phyloP scores from a whole-genome alignment of 2,329 filamentous ascomycete genomes.

The Exophiala calicioides region DNA sequence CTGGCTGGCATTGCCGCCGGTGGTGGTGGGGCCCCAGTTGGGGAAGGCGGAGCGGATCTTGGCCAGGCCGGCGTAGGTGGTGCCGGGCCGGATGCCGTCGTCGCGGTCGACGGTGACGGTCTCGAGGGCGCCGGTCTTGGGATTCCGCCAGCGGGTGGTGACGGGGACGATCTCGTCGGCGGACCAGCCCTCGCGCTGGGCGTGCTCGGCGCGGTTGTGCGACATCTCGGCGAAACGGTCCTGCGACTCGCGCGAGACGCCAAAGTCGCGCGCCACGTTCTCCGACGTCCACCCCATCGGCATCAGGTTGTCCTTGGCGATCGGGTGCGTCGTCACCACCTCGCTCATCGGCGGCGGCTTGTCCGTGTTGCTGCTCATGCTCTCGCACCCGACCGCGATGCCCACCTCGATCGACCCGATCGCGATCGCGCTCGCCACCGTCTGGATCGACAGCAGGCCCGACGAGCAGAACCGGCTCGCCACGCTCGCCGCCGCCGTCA shows the following conservation, averaged over 20 bases:
- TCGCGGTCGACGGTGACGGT: conserved; percentile 80
- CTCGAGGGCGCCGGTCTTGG: conserved; percentile 82
- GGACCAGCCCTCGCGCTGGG: conserved; percentile 87
- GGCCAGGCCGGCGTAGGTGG: conserved; percentile 79
- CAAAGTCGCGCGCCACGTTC: conserved; percentile 85
- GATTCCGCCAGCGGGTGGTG: conserved; percentile 82
- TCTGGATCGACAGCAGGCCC: conserved; percentile 86
- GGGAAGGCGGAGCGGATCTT: conserved; percentile 91
- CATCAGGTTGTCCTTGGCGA: conserved; percentile 93
- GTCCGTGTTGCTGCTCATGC: conserved; percentile 82
- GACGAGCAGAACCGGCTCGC: conserved; percentile 94
- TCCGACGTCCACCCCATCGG: conserved; percentile 96
- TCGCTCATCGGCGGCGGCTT: conserved; percentile 92
- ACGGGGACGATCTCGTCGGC: conserved; percentile 86
- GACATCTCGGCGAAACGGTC: conserved; percentile 86
- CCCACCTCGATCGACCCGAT: conserved; percentile 92
- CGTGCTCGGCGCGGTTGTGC: conserved; percentile 83
- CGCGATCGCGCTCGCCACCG: conserved; percentile 89
- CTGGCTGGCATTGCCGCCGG: conserved; percentile 94
- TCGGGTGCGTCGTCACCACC: conserved; percentile 73
- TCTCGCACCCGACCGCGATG: conserved; percentile 92
- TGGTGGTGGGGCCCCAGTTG: conserved; percentile 80
- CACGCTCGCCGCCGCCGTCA: conserved; percentile 75
- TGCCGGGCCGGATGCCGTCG: conserved; percentile 81
- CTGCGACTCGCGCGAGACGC: conserved; percentile 71